Evolutionary conservation across 768 basidiomycete genomes (phyloP), one percentile per base, ranked within the genome.

Genomic region (Thelephora ganbajun): DNA sequence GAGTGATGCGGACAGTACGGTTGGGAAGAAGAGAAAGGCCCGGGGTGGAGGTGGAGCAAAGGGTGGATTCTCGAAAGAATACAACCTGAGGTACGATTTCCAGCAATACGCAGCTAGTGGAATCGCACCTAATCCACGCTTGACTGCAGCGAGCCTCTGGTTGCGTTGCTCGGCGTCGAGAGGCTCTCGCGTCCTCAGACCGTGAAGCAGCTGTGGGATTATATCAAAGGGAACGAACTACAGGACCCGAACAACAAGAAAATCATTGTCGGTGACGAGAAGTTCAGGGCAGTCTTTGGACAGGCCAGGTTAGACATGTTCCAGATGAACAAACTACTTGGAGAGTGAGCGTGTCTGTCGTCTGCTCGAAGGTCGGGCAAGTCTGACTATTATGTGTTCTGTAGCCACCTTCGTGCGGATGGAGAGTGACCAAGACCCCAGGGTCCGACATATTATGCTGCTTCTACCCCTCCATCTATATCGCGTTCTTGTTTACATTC

Each of bases 291-390:
- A 5, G 75, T 94, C 18, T 94, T 97, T 61, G 74, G 73, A 48
- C 73, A 76, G 11, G 84, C 89, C 53, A 84, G 79, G 61, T 77
- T 96, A 48, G 79, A 88, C 64, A 93, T 93, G 89, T 93, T 94
- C 67, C 79, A 71, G 54, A 94, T 94, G 91, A 94, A 93, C 72
- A 90, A 93, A 64, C 73, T 83, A 22, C 67, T 94, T 48, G 83
- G 84, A 59, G 69, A 80, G 83, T 90, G 48, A 50, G 76, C 66
- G 33, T 30, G 26, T 30, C 9, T 30, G 4, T 30, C 26, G 26
- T 30, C 4, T 30, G 26, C 9, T 30, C 6, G 37, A 4, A 11
- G 11, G 11, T 41, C 6, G 11, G 16, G 37, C 37, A 20, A 16
- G 26, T 30, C 26, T 30, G 26, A 30, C 26, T 9, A 30, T 30